phyloP scores from a whole-genome alignment of 164 flowering plant species.

The Stephania cephalantha region DNA sequence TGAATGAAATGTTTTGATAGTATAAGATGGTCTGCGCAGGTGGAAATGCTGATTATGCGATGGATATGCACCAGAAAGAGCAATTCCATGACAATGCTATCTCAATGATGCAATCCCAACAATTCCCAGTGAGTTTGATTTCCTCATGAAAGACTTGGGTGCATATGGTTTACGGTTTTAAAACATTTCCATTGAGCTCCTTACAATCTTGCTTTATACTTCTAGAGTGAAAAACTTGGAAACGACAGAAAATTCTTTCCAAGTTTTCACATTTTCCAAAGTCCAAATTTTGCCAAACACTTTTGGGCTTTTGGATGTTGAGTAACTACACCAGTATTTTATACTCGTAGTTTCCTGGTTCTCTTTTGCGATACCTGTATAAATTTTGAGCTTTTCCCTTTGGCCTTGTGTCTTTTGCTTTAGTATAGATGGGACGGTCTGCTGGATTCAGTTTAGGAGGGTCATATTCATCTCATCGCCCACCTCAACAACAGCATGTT shows the following conservation, averaged over 20 bases:
- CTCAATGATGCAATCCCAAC: slow-evolving; percentile 84
- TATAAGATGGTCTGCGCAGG: slow-evolving; percentile 27
- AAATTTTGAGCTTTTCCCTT: background rate
- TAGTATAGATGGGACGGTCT: slow-evolving; percentile 63
- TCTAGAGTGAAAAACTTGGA: no score
- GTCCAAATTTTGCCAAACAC: background rate
- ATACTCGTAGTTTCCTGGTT: background rate
- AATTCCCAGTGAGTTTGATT: slow-evolving; percentile 55
- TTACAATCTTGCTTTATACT: no score
- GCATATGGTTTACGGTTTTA: no score
- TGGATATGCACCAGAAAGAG: slow-evolving; percentile 87
- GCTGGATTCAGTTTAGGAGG: slow-evolving; percentile 79
- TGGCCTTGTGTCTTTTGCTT: background rate
- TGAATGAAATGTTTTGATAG: background rate
- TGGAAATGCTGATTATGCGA: slow-evolving; percentile 58
- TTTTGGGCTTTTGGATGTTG: background rate
- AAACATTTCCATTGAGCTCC: no score
- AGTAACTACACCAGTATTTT: no score
- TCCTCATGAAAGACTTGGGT: background rate
- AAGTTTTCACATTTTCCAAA: no score
- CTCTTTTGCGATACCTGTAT: background rate
- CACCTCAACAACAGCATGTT: slow-evolving; percentile 55
- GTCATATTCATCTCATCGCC: slow-evolving; percentile 66
- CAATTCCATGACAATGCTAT: slow-evolving; percentile 67
- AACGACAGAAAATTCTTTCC: no score